A percentile compares a stretch with the other conserved stretches of the same genome.
Conservation (phyloP, 2,329 filamentous ascomycete genomes). For the Fusarium denticulatum region DNA sequence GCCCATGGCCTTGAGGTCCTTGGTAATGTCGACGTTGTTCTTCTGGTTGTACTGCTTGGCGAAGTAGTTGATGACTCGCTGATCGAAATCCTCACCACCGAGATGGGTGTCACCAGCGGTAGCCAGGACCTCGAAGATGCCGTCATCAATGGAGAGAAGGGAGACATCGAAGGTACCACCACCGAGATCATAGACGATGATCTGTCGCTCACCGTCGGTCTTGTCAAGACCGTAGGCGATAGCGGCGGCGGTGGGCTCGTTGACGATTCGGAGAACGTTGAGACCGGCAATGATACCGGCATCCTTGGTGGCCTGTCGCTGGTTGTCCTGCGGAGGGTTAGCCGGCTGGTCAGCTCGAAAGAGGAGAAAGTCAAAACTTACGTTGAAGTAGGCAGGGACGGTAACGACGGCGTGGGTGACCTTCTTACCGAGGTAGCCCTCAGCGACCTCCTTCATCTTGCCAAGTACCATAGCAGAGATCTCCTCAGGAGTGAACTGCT, state of each 20-base stretch:
- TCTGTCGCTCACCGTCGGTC: slow-evolving; percentile 83
- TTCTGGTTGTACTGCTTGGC: slow-evolving; percentile 99
- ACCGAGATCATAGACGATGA: slow-evolving; percentile 93
- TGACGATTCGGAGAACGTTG: slow-evolving; percentile 95
- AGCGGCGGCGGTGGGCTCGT: slow-evolving; percentile 95
- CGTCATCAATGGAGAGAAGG: slow-evolving; percentile 88
- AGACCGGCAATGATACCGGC: slow-evolving; percentile 91
- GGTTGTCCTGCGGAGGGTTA: slow-evolving; percentile 71
- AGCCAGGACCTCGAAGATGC: slow-evolving; percentile 93
- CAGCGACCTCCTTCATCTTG: slow-evolving; percentile 87
- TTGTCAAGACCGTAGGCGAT: slow-evolving; percentile 95
- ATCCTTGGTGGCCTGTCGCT: slow-evolving; percentile 96
- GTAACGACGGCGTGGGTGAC: slow-evolving; percentile 91
- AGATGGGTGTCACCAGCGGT: slow-evolving; percentile 97
- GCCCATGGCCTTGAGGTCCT: slow-evolving; percentile 97
- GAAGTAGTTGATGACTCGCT: slow-evolving; percentile 96
- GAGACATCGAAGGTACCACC: slow-evolving; percentile 96
- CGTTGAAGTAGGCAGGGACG: slow-evolving; percentile 96
- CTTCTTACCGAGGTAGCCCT: slow-evolving; percentile 82
- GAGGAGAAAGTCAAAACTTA: slow-evolving; percentile 40
- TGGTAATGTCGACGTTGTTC: slow-evolving; percentile 89
- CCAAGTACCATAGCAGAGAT: slow-evolving; percentile 82
- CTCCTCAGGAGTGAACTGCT: slow-evolving; percentile 83
- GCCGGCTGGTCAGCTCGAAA: background rate
- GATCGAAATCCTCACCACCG: slow-evolving; percentile 98